phyloP scores from a whole-genome alignment of 345 rosid species.

The Lumnitzera littorea region DNA sequence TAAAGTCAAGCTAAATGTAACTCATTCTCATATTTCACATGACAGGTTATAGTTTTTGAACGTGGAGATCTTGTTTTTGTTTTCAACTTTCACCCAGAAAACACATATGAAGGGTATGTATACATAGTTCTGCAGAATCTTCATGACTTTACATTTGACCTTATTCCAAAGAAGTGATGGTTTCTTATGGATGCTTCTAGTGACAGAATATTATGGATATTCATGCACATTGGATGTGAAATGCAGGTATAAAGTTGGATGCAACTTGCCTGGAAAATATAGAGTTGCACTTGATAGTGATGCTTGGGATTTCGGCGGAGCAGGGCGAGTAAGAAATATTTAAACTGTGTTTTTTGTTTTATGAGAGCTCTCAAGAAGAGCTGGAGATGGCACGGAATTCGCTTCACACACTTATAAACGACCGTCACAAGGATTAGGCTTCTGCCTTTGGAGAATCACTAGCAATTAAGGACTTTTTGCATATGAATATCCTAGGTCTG shows the following conservation, averaged over 20 bases:
- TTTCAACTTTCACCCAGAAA: constrained; percentile 71
- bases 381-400: too few relatives aligned
- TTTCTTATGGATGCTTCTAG: not conserved
- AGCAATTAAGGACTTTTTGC: too few relatives aligned
- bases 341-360: not conserved
- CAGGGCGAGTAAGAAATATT: constrained; percentile 50
- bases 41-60: constrained; percentile 73
- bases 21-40: constrained; percentile 3
- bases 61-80: constrained; percentile 69
- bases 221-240: constrained; percentile 9
- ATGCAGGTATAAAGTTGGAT: constrained; percentile 71
- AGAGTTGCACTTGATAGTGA: constrained; percentile 74
- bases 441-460: too few relatives aligned
- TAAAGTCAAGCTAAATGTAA: not conserved
- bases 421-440: too few relatives aligned
- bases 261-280: constrained; percentile 75
- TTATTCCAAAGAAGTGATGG: not conserved
- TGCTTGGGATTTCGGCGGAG: constrained; percentile 65
- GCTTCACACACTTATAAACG: too few relatives aligned
- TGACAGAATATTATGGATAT: not conserved
- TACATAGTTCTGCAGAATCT: constrained; percentile 1
- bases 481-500: too few relatives aligned
- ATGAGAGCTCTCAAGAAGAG: not conserved
- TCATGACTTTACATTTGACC: not conserved
- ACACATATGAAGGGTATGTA: constrained; percentile 57